phyloP scores from a whole-genome alignment of 805 yeast genomes.

The Candida endomychidarum region DNA sequence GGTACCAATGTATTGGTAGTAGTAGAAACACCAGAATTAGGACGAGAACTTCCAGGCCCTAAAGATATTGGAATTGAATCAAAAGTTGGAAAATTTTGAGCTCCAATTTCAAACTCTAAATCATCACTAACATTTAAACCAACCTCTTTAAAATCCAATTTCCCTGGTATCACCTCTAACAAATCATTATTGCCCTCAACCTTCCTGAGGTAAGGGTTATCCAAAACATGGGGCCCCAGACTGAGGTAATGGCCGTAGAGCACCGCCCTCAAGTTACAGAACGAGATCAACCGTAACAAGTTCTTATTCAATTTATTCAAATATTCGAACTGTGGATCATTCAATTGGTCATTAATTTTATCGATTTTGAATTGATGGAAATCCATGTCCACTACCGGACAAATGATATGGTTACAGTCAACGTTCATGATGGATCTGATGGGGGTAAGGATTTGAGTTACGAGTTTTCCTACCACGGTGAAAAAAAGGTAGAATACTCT shows the following conservation, averaged over 20 bases:
- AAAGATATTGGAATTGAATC: slow-evolving; percentile 5
- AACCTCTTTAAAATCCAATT: slow-evolving; percentile 15
- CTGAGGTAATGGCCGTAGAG: slow-evolving; percentile 27
- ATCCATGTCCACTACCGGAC: slow-evolving; percentile 31
- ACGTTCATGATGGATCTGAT: slow-evolving; percentile 33
- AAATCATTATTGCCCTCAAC: slow-evolving; percentile 16
- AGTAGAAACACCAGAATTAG: too few species aligned
- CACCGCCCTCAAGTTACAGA: slow-evolving; percentile 31
- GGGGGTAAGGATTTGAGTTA: slow-evolving; percentile 33
- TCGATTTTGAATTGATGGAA: slow-evolving; percentile 20
- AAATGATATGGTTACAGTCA: slow-evolving; percentile 34
- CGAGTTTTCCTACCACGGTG: slow-evolving; percentile 34
- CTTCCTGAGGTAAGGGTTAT: slow-evolving; percentile 18
- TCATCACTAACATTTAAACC: slow-evolving; percentile 10
- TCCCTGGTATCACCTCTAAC: slow-evolving; percentile 19
- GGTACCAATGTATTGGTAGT: neutral
- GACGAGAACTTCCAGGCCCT: too few species aligned
- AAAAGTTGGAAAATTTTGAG: slow-evolving; percentile 20
- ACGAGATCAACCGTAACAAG: slow-evolving; percentile 31
- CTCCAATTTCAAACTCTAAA: slow-evolving; percentile 12
- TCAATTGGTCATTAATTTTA: slow-evolving; percentile 15
- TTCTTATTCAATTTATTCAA: slow-evolving; percentile 25
- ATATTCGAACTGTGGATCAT: slow-evolving; percentile 20
- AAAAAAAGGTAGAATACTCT: slow-evolving; percentile 35
- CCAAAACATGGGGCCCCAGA: slow-evolving; percentile 20